These are phyloP conservation scores for Colletotrichum sublineola DNA, from an alignment of 2,329 filamentous ascomycete genomes.

Conservation along the genomic window DNA sequence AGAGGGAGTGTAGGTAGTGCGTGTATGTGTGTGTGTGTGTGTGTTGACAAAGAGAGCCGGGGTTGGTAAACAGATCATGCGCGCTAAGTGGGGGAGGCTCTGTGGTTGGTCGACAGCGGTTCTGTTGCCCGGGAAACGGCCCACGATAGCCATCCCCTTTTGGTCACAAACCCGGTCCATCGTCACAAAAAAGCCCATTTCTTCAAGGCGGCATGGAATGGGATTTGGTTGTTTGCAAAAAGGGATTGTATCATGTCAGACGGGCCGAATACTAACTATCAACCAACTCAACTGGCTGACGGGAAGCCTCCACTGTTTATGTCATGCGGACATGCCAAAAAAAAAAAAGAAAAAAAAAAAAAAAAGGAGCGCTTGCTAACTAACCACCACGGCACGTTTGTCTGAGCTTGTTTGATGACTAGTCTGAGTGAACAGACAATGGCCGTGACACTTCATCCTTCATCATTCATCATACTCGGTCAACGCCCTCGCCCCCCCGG, in stretches of 20 bases:
- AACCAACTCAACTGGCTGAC: not conserved
- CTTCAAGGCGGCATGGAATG: not conserved
- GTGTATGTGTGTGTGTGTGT: not conserved
- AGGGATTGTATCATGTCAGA: no score
- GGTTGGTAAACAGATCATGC: constrained; percentile 41
- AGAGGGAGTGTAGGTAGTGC: not conserved
- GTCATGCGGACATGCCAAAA: not conserved
- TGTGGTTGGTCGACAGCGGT: constrained; percentile 10
- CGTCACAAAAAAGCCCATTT: not conserved
- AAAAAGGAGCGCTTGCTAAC: not conserved
- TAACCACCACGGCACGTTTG: not conserved
- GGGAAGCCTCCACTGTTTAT: not conserved
- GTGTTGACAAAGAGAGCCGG: constrained; percentile 37
- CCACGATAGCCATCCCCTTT: no score
- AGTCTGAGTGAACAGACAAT: not conserved
- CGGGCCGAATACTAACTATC: not conserved
- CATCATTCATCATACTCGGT: not conserved
- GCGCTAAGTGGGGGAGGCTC: constrained; percentile 25
- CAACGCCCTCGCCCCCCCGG: not conserved
- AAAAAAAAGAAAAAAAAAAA: not conserved
- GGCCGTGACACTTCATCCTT: not conserved
- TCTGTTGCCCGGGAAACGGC: constrained; percentile 2
- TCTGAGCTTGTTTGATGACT: not conserved
- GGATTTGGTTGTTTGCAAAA: not conserved
- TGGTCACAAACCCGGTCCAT: constrained; percentile 6